Conservation (phyloP, 2,329 filamentous ascomycete species). For the Bipolaris gigantea region DNA sequence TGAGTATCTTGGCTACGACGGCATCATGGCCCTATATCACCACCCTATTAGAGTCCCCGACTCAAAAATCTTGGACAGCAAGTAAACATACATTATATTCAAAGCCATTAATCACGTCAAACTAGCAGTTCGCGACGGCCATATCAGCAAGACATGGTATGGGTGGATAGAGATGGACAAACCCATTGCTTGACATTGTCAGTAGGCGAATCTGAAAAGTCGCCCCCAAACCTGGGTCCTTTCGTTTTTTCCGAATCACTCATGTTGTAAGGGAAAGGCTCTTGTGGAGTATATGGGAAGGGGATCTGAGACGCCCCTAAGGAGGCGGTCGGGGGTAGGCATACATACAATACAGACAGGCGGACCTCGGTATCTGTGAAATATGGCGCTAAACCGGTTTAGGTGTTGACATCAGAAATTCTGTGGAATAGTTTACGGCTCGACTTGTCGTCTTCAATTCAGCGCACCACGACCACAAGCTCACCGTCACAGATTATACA, state of each 20-base stretch:
- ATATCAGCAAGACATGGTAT: background rate
- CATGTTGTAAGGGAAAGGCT: background rate
- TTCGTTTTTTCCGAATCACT: slow-evolving; percentile 7
- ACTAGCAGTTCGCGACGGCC: slow-evolving; percentile 10
- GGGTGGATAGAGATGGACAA: background rate
- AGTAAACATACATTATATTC: slow-evolving; percentile 28
- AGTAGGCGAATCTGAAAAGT: background rate
- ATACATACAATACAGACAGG: background rate
- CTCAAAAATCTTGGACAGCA: background rate
- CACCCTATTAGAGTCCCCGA: background rate
- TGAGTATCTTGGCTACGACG: slow-evolving; percentile 34
- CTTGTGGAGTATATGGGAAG: background rate
- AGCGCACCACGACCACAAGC: background rate
- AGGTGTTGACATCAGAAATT: slow-evolving; percentile 3
- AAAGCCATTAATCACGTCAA: slow-evolving; percentile 21
- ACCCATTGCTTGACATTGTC: slow-evolving; percentile 24
- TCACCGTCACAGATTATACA: background rate
- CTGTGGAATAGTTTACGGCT: background rate
- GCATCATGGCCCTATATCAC: slow-evolving; percentile 38
- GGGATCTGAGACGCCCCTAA: background rate
- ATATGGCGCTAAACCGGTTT: slow-evolving; percentile 2
- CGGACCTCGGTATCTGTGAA: background rate
- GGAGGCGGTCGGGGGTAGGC: background rate
- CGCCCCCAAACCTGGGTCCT: background rate
- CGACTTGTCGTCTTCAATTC: background rate